phyloP scores from a whole-genome alignment of 306 rosid species.

The Rosa lucieae region DNA sequence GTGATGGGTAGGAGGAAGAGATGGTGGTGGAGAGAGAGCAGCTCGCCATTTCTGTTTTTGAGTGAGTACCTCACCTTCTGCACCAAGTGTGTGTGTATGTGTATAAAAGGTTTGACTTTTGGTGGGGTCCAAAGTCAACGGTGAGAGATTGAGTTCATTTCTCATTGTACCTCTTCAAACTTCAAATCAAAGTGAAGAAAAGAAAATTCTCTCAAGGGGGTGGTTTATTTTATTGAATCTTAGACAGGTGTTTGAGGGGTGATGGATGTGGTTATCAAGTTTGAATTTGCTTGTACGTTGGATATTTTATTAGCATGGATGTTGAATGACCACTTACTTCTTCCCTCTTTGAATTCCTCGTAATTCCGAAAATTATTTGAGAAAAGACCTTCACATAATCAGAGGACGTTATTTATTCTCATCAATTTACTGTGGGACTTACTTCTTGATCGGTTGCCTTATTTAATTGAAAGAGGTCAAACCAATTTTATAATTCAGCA shows the following conservation, averaged over 20 bases:
- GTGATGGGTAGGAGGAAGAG: slow-evolving; percentile 40
- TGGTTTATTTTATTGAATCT: too few relatives aligned
- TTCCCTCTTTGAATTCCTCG: too few relatives aligned
- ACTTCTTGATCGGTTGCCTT: too few relatives aligned
- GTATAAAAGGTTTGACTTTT: not conserved
- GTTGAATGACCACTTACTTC: not conserved
- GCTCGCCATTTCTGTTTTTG: slow-evolving; percentile 38
- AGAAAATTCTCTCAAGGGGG: too few relatives aligned
- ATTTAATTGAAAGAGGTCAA: too few relatives aligned
- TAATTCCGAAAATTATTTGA: too few relatives aligned
- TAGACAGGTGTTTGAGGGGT: not conserved
- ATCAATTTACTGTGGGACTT: too few relatives aligned
- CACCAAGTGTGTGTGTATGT: not conserved
- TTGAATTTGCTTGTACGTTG: not conserved
- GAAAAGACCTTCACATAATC: too few relatives aligned
- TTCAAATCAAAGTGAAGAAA: too few relatives aligned
- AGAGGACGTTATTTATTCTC: too few relatives aligned
- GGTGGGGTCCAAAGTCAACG: not conserved
- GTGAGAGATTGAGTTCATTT: not conserved
- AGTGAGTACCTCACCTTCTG: not conserved
- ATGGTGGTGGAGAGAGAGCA: slow-evolving; percentile 35
- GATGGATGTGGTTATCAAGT: not conserved
- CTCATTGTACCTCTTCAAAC: not conserved
- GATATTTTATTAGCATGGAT: not conserved
- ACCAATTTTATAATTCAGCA: too few relatives aligned